Base-by-base conservation (phyloP, 176 grass and related monocot species). In the Carex pumila region DNA sequence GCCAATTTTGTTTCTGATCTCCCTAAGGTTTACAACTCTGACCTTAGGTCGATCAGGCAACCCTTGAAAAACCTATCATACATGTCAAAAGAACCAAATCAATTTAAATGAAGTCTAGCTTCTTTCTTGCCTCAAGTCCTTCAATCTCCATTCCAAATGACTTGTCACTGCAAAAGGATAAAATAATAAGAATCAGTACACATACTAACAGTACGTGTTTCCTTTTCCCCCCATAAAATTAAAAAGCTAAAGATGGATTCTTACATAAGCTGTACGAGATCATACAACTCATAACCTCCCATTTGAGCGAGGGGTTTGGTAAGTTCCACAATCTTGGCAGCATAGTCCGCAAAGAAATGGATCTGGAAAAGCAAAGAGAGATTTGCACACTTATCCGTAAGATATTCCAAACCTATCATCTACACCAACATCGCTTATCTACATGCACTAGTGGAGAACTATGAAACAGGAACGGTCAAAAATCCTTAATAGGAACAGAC, bases 221-320 rank as follows among this genome's bases (percentile, higher is more conserved):
- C 61, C 21, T 11, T 22, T 74, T 73, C 17, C 25, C 25, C 25
- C 25, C 25, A 25, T 25, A 25, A 25, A 57, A 85, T n/a, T n/a
- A 30, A 4, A 64, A 84, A 5, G 17, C 18, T 7, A 0, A 6
- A 83, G 62, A 74, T 61, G 58, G 31, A 60, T 60, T 72, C 88
- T 97, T 92, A 97, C 94, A 91, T 90, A 71, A 97, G 83, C 68
- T 94, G 80, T 17, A 97, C 25, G 65, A 97, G 94, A 91, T 97
- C 94, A 84, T 97, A 90, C 56, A 97, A 77, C 85, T 97, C 94
- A 85, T 94, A 97, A 79, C 89, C 92, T 77, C 94, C 94, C 6
- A 94, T 89, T 88, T 85, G 84, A 49, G 94, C 88, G 65, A 97
- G 74, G 39, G 92, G 92, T 21, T 87, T 94, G 12, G 90, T 97